Evolutionary conservation across 2,329 filamentous ascomycete genomes (phyloP).

Genomic region (Thelonectria discophora): DNA sequence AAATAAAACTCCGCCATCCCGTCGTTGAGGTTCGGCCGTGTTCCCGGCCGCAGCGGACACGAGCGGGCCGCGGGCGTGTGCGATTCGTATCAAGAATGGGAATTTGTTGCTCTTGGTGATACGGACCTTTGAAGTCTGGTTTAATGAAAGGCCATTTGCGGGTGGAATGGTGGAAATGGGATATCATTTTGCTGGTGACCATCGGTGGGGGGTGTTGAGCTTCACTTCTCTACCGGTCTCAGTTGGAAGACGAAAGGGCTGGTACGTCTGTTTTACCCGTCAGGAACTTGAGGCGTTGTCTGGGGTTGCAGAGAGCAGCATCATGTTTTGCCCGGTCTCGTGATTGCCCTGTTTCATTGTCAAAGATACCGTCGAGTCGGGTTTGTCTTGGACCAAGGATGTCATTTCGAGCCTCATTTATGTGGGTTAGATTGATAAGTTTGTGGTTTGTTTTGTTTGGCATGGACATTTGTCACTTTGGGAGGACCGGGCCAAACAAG

Average conservation of each 20-base stretch:
- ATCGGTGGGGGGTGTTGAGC: neutral
- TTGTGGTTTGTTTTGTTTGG: too few species aligned
- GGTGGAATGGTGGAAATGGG: constrained; percentile 9
- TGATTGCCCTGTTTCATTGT: neutral
- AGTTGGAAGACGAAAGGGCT: neutral
- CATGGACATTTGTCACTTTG: too few species aligned
- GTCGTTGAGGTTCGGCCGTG: too few species aligned
- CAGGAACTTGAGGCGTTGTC: neutral
- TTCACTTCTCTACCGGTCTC: neutral
- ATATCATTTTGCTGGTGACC: neutral
- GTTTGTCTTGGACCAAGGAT: too few species aligned
- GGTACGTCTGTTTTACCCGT: neutral
- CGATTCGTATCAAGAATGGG: constrained; percentile 2
- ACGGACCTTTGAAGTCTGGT: neutral
- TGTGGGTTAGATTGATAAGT: too few species aligned
- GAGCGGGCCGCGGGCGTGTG: neutral
- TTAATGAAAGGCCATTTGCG: constrained; percentile 2
- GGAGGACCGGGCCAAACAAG: too few species aligned
- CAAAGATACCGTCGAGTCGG: neutral
- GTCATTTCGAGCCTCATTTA: too few species aligned
- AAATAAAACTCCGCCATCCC: neutral
- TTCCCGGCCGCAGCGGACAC: neutral
- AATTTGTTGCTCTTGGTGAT: constrained; percentile 12
- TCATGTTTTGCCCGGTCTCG: neutral
- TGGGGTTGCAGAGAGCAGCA: constrained; percentile 6